Base-by-base conservation (phyloP, 352 stramenopile genomes). In the Hyaloperonospora brassicae region DNA sequence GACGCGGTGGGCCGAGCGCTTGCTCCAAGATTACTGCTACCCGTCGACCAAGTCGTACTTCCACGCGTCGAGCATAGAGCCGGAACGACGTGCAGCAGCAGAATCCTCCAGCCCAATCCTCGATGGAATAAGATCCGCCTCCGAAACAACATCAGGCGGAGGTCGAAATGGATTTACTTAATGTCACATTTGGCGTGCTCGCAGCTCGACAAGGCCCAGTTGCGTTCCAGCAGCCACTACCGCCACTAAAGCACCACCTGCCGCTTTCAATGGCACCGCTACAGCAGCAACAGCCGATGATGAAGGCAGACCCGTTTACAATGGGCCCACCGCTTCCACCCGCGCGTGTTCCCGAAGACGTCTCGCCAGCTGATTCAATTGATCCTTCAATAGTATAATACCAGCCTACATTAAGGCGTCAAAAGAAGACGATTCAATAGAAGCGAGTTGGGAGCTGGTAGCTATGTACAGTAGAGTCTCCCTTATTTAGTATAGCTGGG, bases 111-210 rank as follows among this genome's bases (percentile, higher is more conserved):
- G 52, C 56, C 45, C 60, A 73, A 42, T 48, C 69, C 5, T 68
- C 69, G 27, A 58, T 62, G 36, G 68, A 66, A 22, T 66, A 66
- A 47, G 53, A 61, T 49, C 55, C 55, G 8, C 60, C 64, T 24
- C 61, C 52, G 34, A 68, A 67, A 46, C 65, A 17, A 71, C 52
- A 64, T 8, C 62, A 72, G 24, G 44, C 70, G 10, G 76, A 74
- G 43, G 73, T 83, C 1, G 76, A 91, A 61, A 73, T 93, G 41
- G 85, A 95, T 52, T 62, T 95, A 52, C 62, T 95, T 8, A 81
- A 91, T 50, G 91, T 95, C 47, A 79, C 76, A 4, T 93, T 93
- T 51, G 82, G 91, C 25, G 47, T 59, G 13, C 66, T 78, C 0
- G 67, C 76, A 41, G 57, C 68, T 8, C 71, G 59, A 1, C 73